These are phyloP conservation scores for Scutellaria galericulata DNA, from an alignment of 257 asterid genomes.

Conservation along the genomic window DNA sequence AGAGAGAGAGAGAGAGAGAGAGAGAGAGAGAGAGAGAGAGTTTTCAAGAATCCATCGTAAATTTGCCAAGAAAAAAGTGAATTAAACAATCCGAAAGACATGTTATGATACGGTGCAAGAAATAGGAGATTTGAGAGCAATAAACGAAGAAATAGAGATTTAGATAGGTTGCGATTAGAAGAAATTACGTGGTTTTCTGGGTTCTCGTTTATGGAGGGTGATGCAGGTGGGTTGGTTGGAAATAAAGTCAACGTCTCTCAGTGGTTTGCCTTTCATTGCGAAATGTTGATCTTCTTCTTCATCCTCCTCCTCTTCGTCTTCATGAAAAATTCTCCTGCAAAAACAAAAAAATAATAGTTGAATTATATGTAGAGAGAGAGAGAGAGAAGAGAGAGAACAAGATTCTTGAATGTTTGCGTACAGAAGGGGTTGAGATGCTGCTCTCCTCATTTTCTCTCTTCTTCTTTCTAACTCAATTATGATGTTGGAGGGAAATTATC, in stretches of 20 bases:
- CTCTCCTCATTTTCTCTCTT: slow-evolving; percentile 56
- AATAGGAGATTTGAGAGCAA: neutral
- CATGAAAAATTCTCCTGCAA: slow-evolving; percentile 53
- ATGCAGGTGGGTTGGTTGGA: slow-evolving; percentile 50
- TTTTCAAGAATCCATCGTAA: slow-evolving; percentile 19
- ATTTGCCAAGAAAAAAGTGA: neutral
- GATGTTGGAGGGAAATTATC: neutral
- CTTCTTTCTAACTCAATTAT: neutral
- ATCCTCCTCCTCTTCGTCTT: slow-evolving; percentile 32
- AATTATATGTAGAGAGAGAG: neutral
- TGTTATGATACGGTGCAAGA: neutral
- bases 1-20: neutral
- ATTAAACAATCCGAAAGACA: neutral
- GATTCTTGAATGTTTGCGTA: slow-evolving; percentile 28
- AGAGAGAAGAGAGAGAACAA: neutral
- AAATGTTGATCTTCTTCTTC: slow-evolving; percentile 30
- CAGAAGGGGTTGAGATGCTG: slow-evolving; percentile 66
- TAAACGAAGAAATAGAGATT: slow-evolving; percentile 14
- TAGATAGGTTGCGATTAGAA: neutral
- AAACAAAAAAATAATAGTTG: neutral
- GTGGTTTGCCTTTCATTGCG: slow-evolving; percentile 30
- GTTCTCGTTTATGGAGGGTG: slow-evolving; percentile 42
- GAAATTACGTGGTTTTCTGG: slow-evolving; percentile 52
- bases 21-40: neutral
- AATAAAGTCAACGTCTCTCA: slow-evolving; percentile 36